A percentile compares a stretch with the other conserved stretches of the same genome.
Evolutionary conservation across 2,329 filamentous ascomycete species (phyloP).

Genomic region (Xylogone sp.): DNA sequence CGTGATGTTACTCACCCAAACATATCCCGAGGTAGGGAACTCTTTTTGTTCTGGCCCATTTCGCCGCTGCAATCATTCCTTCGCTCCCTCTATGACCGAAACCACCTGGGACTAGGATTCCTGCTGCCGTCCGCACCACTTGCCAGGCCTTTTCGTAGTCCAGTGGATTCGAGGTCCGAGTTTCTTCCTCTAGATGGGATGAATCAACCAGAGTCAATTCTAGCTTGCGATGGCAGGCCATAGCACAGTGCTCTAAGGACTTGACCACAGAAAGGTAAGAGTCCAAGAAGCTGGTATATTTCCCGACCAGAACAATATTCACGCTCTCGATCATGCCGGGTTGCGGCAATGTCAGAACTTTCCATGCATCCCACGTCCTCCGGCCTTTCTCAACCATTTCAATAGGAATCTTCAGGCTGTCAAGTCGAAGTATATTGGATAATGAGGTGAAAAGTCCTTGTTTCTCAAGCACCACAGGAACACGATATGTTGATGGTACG

Average conservation of each 20-base stretch:
- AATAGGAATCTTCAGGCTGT: conserved; percentile 49
- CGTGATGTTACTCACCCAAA: conserved; percentile 60
- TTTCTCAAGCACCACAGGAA: conserved; percentile 84
- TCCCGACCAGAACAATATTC: conserved; percentile 83
- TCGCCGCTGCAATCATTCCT: conserved; percentile 86
- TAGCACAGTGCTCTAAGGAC: conserved; percentile 84
- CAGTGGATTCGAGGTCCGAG: conserved; percentile 58
- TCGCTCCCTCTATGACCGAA: conserved; percentile 75
- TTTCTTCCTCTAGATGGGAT: conserved; percentile 71
- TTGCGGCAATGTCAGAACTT: conserved; percentile 60
- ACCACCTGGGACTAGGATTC: conserved; percentile 55
- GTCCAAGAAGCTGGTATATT: conserved; percentile 83
- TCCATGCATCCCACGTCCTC: conserved; percentile 77
- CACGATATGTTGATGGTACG: conserved; percentile 88
- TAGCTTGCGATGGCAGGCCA: conserved; percentile 78
- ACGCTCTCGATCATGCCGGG: conserved; percentile 66
- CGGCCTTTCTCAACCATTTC: conserved; percentile 58
- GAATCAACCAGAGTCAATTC: conserved; percentile 83
- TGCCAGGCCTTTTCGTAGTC: conserved; percentile 87
- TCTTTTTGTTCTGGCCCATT: conserved; percentile 79
- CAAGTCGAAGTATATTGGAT: conserved; percentile 60
- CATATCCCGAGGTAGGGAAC: conserved; percentile 87
- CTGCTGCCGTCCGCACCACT: conserved; percentile 64
- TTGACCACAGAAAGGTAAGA: conserved; percentile 83
- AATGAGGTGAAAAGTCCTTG: conserved; percentile 73